phyloP scores from a whole-genome alignment of 139 green algal genomes.

The Helicosporidium sp. region DNA sequence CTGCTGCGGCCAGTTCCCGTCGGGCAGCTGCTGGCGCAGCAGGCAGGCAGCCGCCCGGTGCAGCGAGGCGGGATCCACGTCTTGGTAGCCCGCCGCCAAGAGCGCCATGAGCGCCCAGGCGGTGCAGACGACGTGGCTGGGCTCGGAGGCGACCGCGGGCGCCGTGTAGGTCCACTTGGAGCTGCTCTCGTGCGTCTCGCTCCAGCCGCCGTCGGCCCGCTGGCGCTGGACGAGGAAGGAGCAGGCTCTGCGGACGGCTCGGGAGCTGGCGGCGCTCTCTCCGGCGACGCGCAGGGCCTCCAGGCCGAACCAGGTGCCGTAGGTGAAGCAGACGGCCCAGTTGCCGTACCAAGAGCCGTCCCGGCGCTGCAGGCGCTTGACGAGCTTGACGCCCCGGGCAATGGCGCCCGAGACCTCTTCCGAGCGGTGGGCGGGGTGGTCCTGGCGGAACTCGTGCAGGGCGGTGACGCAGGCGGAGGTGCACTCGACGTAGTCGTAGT shows the following conservation, averaged over 20 bases:
- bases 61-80: conserved; percentile 37
- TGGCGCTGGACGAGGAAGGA: conserved; percentile 78
- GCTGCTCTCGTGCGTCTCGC: conserved; percentile 91
- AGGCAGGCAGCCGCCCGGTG: conserved; percentile 27
- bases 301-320: conserved; percentile 88
- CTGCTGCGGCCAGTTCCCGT: conserved; percentile 94
- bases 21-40: conserved; percentile 31
- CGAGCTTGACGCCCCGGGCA: conserved; percentile 9
- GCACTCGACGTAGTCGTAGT: conserved; percentile 96
- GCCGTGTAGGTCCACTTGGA: too few species aligned
- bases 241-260: conserved; percentile 28
- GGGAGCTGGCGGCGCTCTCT: conserved; percentile 21
- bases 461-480: conserved; percentile 81
- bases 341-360: conserved; percentile 93
- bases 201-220: conserved; percentile 78
- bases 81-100: conserved; percentile 42
- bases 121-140: conserved; percentile 83
- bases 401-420: conserved; percentile 16
- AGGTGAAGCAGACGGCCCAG: conserved; percentile 99
- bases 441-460: conserved; percentile 41
- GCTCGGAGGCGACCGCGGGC: too few species aligned
- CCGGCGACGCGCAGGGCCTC: conserved; percentile 52
- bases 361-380: conserved; percentile 43
- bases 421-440: conserved; percentile 23
- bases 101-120: conserved; percentile 83